phyloP scores from a whole-genome alignment of 495 filamentous ascomycete species.

The Choiromyces venosus region DNA sequence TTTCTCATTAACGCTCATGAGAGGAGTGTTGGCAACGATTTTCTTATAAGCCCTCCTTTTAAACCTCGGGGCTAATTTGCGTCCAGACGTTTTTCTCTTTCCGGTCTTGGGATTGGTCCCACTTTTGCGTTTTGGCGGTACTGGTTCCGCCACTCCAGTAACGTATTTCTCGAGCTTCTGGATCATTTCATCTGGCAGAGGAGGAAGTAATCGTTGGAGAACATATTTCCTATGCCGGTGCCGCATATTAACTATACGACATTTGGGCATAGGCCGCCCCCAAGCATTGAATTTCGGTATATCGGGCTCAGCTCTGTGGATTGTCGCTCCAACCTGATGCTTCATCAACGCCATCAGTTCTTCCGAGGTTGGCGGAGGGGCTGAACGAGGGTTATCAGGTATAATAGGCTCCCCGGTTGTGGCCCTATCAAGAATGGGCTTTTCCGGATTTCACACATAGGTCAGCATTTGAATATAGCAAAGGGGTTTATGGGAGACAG shows the following conservation, averaged over 20 bases:
- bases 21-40: slow-evolving; percentile 17
- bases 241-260: slow-evolving; percentile 54
- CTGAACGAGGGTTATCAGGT: slow-evolving; percentile 23
- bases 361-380: slow-evolving; percentile 23
- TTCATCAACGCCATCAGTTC: slow-evolving; percentile 36
- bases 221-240: slow-evolving; percentile 56
- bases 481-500: background rate
- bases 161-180: slow-evolving; percentile 56
- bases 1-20: slow-evolving; percentile 18
- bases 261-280: slow-evolving; percentile 53
- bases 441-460: slow-evolving; percentile 2
- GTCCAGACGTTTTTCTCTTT: slow-evolving; percentile 9
- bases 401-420: slow-evolving; percentile 24
- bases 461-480: slow-evolving; percentile 9
- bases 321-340: slow-evolving; percentile 36
- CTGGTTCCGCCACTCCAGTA: slow-evolving; percentile 50
- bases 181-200: slow-evolving; percentile 63
- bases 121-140: slow-evolving; percentile 43
- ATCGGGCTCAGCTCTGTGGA: slow-evolving; percentile 48
- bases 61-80: slow-evolving; percentile 29
- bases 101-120: slow-evolving; percentile 6
- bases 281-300: slow-evolving; percentile 62
- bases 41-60: slow-evolving; percentile 35
- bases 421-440: slow-evolving; percentile 28
- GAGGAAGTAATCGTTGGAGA: slow-evolving; percentile 60